Evolutionary conservation across 306 rosid species (phyloP).

Genomic region (Ziziphus jujuba): DNA sequence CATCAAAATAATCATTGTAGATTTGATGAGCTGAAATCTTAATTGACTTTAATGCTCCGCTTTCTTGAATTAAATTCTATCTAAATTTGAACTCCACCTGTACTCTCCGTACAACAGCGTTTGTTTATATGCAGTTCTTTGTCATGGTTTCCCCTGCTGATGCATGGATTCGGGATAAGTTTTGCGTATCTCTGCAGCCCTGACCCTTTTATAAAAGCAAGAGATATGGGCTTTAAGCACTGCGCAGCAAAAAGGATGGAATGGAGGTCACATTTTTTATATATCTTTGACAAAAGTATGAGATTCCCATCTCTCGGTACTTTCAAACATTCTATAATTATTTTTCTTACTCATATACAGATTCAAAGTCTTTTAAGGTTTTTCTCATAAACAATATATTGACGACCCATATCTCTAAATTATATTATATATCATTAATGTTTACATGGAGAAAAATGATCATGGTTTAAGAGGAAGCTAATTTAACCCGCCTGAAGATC

Average conservation of each 20-base stretch:
- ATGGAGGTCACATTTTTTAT: slow-evolving; percentile 39
- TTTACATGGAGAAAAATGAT: not conserved
- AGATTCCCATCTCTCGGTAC: slow-evolving; percentile 25
- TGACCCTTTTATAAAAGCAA: slow-evolving; percentile 33
- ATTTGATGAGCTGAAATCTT: too few species aligned
- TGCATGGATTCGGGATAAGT: slow-evolving; percentile 34
- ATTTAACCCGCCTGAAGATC: not conserved
- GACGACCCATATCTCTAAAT: slow-evolving; percentile 3
- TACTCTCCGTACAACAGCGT: slow-evolving; percentile 44
- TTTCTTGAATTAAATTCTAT: slow-evolving; percentile 14
- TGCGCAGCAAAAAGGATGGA: slow-evolving; percentile 38
- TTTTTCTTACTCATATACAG: slow-evolving; percentile 23
- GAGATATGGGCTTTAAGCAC: slow-evolving; percentile 41
- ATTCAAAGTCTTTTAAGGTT: slow-evolving; percentile 22
- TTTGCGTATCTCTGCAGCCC: slow-evolving; percentile 22
- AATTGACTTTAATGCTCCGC: slow-evolving; percentile 9
- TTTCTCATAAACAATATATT: slow-evolving; percentile 3
- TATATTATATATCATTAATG: slow-evolving; percentile 1
- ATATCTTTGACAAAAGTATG: slow-evolving; percentile 12
- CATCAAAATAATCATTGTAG: not conserved
- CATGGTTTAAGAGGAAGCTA: not conserved
- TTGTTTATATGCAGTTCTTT: slow-evolving; percentile 17
- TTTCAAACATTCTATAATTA: slow-evolving; percentile 24
- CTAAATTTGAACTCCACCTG: slow-evolving; percentile 3
- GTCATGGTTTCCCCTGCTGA: slow-evolving; percentile 12